Evolutionary conservation across 352 stramenopile species (phyloP).

Genomic region (Phytopythium chamaehyphon): DNA sequence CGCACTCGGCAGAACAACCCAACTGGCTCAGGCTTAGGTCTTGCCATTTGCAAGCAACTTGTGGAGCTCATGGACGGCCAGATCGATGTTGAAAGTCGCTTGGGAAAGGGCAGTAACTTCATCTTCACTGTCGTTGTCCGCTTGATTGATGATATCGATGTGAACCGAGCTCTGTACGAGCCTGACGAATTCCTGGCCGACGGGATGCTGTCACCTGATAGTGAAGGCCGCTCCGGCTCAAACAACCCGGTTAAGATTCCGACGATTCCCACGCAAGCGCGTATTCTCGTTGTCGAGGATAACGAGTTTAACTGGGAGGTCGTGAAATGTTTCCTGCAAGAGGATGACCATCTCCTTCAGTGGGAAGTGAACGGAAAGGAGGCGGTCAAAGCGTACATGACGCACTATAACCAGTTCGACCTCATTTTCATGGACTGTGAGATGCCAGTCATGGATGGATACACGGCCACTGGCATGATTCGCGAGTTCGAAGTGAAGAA

Average conservation of each 20-base stretch:
- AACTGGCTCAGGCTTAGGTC: slow-evolving; percentile 75
- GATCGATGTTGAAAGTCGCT: slow-evolving; percentile 81
- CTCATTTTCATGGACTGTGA: slow-evolving; percentile 82
- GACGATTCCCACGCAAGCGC: slow-evolving; percentile 39
- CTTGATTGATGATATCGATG: slow-evolving; percentile 43
- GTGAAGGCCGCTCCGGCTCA: slow-evolving; percentile 7
- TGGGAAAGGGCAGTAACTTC: slow-evolving; percentile 79
- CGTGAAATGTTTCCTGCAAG: slow-evolving; percentile 69
- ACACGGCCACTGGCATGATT: slow-evolving; percentile 55
- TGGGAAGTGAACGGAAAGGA: slow-evolving; percentile 70
- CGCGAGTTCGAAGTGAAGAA: slow-evolving; percentile 59
- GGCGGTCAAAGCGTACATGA: slow-evolving; percentile 57
- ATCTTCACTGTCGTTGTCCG: slow-evolving; percentile 80
- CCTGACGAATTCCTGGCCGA: slow-evolving; percentile 49
- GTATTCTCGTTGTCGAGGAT: slow-evolving; percentile 71
- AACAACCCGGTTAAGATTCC: not conserved
- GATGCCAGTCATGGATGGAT: slow-evolving; percentile 81
- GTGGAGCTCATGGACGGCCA: slow-evolving; percentile 85
- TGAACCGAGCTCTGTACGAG: slow-evolving; percentile 38
- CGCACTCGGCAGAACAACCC: slow-evolving; percentile 82
- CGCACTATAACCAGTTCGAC: slow-evolving; percentile 46
- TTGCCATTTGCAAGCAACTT: slow-evolving; percentile 88
- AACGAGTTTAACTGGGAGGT: slow-evolving; percentile 83
- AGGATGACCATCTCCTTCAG: slow-evolving; percentile 65
- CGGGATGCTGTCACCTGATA: slow-evolving; percentile 6